Base-by-base conservation (phyloP, 2,329 filamentous ascomycete genomes). In the Cercospora beticola region DNA sequence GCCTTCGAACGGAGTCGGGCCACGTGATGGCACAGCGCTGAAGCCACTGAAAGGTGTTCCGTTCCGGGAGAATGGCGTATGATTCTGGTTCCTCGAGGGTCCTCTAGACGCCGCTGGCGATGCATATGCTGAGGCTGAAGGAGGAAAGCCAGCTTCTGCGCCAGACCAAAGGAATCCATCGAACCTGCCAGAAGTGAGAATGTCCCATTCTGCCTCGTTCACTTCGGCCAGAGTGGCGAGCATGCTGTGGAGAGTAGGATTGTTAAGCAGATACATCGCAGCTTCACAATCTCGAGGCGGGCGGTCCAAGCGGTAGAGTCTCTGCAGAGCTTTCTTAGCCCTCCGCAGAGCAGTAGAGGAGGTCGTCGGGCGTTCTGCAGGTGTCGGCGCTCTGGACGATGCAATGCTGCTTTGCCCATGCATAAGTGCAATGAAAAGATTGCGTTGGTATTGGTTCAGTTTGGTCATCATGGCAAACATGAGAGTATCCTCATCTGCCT, bases 101-200 rank as follows among this genome's bases (percentile, higher is more conserved):
- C 72, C 76, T 8, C 76, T 73, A 1, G 77, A 79, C 12, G 72
- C 68, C 5, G 72, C 67, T 7, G 71, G 73, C 12, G 76, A 76
- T 30, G 67, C 73, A 33, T 74, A 77, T 60, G 73, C 64, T 52
- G 76, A 72, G 63, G 70, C 76, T 9, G 78, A 74, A 12, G 77
- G 73, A 33, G 79, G 74, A 14, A 80, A 73, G 5, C 81, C 75
- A 58, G 86, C 83, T 72, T 97, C 94, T 6, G 92, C 93, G 23
- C 94, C 94, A 56, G 93, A 97, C 88, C 94, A 97, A 21, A 97
- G 85, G 81, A 98, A 98, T 4, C 94, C 94, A 77, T 97, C 94
- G 75, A 98, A 98, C 30, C 94, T 91, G 30, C 94, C 94, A 0
- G 94, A 97, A 4, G 91, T 92, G 12, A 98, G 85, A 65, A 98